Conservation (phyloP, 1,284 basidiomycete genomes). For the Tausonia pullulans region DNA sequence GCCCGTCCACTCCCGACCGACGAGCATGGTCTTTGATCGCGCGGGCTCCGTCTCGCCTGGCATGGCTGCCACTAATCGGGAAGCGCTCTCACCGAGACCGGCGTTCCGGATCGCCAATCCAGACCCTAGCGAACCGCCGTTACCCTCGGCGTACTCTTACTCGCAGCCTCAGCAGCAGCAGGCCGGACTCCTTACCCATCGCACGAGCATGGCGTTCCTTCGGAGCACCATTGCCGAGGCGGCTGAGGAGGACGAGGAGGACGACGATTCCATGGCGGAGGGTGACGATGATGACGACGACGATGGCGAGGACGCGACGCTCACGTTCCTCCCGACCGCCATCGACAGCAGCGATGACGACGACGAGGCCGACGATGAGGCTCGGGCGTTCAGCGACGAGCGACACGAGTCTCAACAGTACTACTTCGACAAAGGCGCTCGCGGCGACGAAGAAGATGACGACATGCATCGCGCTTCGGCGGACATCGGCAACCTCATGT, state of each 20-base stretch:
- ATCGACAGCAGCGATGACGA: constrained; percentile 3
- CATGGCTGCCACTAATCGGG: background rate
- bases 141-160: background rate
- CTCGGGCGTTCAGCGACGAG: background rate
- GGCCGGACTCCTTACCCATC: constrained; percentile 1
- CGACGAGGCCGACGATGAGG: background rate
- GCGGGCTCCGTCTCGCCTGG: background rate
- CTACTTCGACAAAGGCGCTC: background rate
- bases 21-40: no score
- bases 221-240: constrained; percentile 11
- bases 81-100: no score
- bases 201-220: constrained; percentile 13
- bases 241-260: background rate
- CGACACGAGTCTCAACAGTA: background rate
- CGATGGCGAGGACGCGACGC: background rate
- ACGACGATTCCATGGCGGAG: background rate
- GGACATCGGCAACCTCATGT: background rate
- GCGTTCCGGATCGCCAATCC: constrained; percentile 3
- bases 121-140: background rate
- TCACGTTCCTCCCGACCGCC: background rate
- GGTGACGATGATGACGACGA: constrained; percentile 1
- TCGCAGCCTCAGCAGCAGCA: background rate
- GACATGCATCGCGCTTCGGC: background rate
- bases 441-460: background rate
- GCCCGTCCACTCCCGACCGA: no score